Evolutionary conservation across 1,284 basidiomycete species (phyloP).

Genomic region (Fomes fomentarius): DNA sequence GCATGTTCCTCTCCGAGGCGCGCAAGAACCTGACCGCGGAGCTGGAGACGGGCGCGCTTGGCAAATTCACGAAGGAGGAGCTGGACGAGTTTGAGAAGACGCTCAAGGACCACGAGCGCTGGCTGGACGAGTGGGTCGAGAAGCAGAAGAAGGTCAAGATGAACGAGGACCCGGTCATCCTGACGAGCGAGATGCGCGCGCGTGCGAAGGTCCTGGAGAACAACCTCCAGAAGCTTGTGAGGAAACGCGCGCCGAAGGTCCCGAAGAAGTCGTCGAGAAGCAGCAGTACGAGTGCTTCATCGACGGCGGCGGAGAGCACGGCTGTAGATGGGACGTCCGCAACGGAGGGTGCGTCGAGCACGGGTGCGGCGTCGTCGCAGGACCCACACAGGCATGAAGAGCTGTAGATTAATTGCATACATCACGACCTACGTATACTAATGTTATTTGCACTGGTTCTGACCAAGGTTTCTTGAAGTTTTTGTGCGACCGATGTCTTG

Average conservation of each 20-base stretch:
- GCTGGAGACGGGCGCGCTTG: constrained; percentile 52
- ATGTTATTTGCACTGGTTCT: constrained; percentile 14
- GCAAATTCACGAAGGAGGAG: constrained; percentile 87
- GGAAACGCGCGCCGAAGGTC: constrained; percentile 64
- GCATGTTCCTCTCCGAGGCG: constrained; percentile 83
- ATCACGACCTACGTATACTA: constrained; percentile 20
- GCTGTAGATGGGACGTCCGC: constrained; percentile 6
- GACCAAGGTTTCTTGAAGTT: too few species aligned
- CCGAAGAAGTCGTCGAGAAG: constrained; percentile 45
- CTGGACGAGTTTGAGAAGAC: constrained; percentile 74
- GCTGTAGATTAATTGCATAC: constrained; percentile 28
- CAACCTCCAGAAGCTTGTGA: constrained; percentile 68
- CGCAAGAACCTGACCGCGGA: constrained; percentile 70
- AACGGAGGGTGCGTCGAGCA: constrained; percentile 6
- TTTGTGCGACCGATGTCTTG: too few species aligned
- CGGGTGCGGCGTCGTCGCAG: constrained; percentile 12
- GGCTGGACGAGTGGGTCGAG: constrained; percentile 80
- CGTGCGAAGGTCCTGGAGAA: constrained; percentile 80
- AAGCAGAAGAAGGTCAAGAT: constrained; percentile 75
- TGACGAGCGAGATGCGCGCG: constrained; percentile 81
- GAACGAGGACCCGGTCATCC: constrained; percentile 82
- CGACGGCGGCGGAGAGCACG: constrained; percentile 1
- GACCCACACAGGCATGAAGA: constrained; percentile 31
- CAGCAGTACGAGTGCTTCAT: constrained; percentile 9
- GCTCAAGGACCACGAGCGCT: constrained; percentile 77